Evolutionary conservation across 345 rosid species (phyloP).

Genomic region (Acer campestre): DNA sequence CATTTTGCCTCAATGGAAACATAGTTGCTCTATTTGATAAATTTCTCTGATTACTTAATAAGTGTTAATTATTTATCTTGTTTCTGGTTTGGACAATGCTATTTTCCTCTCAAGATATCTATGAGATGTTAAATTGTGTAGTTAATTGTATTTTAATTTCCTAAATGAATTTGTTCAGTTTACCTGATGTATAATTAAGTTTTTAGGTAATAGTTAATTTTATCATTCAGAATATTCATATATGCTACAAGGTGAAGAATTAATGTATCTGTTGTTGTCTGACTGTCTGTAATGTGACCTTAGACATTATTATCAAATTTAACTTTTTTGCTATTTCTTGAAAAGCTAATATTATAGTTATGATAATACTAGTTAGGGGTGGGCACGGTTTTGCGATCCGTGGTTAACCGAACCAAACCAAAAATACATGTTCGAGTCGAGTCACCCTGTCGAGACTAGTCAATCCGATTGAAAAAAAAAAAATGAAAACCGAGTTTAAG

Average conservation of each 20-base stretch:
- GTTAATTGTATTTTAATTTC: neutral
- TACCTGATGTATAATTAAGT: neutral
- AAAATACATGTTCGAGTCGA: no score
- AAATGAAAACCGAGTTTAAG: no score
- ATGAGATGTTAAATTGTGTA: neutral
- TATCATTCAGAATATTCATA: neutral
- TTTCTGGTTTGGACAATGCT: neutral
- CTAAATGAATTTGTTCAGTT: neutral
- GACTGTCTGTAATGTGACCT: neutral
- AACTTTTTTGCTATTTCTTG: neutral
- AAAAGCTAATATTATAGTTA: neutral
- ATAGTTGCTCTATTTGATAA: neutral
- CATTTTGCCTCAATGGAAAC: neutral
- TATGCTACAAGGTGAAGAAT: neutral
- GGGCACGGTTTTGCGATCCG: no score
- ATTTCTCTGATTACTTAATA: neutral
- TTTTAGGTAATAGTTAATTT: neutral
- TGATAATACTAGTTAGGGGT: neutral
- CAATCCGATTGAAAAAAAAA: no score
- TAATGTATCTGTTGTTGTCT: neutral
- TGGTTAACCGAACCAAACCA: no score
- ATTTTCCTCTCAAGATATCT: neutral
- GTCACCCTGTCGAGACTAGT: no score
- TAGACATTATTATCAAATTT: conserved; percentile 3
- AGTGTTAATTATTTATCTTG: neutral